A percentile compares a stretch with the other conserved stretches of the same genome.
These are phyloP conservation scores for Volvox africanus DNA, from an alignment of 139 green algal species.

Conservation along the genomic window DNA sequence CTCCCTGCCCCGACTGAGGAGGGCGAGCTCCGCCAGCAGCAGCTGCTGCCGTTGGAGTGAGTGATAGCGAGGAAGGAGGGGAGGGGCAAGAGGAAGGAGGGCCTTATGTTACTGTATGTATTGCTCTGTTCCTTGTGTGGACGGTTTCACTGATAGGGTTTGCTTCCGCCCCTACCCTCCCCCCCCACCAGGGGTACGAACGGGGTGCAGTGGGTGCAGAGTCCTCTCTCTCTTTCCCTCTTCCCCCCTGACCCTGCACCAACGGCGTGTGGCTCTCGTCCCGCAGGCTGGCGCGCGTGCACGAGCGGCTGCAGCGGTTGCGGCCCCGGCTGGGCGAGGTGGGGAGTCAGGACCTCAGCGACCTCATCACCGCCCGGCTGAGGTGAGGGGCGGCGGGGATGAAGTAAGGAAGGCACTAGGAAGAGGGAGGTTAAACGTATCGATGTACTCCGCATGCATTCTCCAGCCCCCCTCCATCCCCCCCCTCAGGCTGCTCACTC, in stretches of 20 bases:
- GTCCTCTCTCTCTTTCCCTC: background rate
- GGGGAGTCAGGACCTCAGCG: slow-evolving; percentile 31
- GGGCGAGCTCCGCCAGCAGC: background rate
- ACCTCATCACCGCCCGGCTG: slow-evolving; percentile 18
- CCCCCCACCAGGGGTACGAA: too few species aligned
- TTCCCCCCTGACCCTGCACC: background rate
- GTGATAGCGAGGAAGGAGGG: background rate
- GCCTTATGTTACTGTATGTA: background rate
- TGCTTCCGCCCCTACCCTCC: too few species aligned
- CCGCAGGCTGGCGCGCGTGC: background rate
- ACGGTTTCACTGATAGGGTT: too few species aligned
- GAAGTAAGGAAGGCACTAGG: too few species aligned
- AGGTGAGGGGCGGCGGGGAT: background rate
- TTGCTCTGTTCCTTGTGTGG: background rate
- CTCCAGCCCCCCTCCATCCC: too few species aligned
- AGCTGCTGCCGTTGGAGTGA: background rate
- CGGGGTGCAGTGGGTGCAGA: background rate
- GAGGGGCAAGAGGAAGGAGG: background rate
- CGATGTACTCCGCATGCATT: background rate
- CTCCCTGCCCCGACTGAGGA: background rate
- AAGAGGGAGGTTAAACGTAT: background rate
- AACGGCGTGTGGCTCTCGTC: background rate
- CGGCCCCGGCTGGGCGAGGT: slow-evolving; percentile 1
- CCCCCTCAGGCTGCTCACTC: background rate
- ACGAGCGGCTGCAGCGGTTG: slow-evolving; percentile 26